Conservation (phyloP, 768 basidiomycete genomes). For the Xerocomus spinulosus region DNA sequence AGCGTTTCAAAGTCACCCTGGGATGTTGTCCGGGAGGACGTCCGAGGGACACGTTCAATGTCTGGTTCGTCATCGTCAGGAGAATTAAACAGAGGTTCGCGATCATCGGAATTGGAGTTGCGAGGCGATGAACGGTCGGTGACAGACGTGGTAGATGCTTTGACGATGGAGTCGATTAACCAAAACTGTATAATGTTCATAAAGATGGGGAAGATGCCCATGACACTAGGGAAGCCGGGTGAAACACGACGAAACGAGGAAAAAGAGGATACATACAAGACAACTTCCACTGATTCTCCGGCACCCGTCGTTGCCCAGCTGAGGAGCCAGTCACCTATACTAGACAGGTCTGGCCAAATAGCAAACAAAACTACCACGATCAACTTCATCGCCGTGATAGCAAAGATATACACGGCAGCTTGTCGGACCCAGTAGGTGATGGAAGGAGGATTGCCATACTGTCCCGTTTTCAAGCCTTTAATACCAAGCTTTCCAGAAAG, state of each 20-base stretch:
- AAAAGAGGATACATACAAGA: constrained; percentile 56
- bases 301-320: constrained; percentile 66
- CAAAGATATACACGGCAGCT: constrained; percentile 74
- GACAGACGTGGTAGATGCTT: constrained; percentile 48
- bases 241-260: constrained; percentile 1
- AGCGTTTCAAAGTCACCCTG: constrained; percentile 24
- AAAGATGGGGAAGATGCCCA: constrained; percentile 86
- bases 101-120: constrained; percentile 39
- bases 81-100: constrained; percentile 61
- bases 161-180: constrained; percentile 91
- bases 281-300: constrained; percentile 65
- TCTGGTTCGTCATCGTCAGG: constrained; percentile 53
- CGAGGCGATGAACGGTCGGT: constrained; percentile 38
- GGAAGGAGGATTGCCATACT: constrained; percentile 84
- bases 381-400: constrained; percentile 87
- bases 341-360: constrained; percentile 64
- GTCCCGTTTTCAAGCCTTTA: constrained; percentile 79
- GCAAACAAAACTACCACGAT: constrained; percentile 75
- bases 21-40: constrained; percentile 34
- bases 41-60: constrained; percentile 42
- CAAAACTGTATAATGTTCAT: constrained; percentile 94
- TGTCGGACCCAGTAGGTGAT: constrained; percentile 70
- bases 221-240: constrained; percentile 48
- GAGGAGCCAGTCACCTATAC: constrained; percentile 82
- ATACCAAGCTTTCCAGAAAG: constrained; percentile 60